A percentile compares a stretch with the other conserved stretches of the same genome.
phyloP scores from a whole-genome alignment of 2,329 filamentous ascomycete genomes.

The Stylonectria norvegica region DNA sequence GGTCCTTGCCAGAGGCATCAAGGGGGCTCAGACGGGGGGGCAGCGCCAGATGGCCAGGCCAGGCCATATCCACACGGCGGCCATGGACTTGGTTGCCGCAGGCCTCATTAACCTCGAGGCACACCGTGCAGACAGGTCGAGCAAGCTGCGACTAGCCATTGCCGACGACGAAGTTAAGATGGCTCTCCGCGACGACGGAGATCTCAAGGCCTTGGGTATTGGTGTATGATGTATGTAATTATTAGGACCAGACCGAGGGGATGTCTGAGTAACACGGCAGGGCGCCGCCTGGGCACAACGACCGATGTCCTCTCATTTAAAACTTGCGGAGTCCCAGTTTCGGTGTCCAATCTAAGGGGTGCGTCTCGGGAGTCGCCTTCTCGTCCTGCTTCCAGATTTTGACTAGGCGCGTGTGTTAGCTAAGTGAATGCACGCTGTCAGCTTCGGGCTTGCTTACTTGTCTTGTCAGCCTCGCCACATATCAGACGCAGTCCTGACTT shows the following conservation, averaged over 20 bases:
- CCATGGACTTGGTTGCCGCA: constrained; percentile 79
- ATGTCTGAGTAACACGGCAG: constrained; percentile 3
- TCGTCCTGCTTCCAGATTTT: constrained; percentile 98
- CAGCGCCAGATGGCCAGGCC: constrained; percentile 33
- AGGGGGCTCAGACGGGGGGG: constrained; percentile 24
- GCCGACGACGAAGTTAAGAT: constrained; percentile 87
- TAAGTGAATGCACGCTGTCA: neutral
- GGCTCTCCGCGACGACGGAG: constrained; percentile 82
- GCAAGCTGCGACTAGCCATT: constrained; percentile 80
- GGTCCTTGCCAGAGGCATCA: constrained; percentile 31
- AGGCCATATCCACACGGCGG: constrained; percentile 61
- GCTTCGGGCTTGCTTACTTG: constrained; percentile 56
- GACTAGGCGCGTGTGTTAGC: constrained; percentile 46
- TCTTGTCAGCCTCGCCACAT: constrained; percentile 95
- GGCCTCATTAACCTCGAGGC: constrained; percentile 84
- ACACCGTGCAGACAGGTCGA: constrained; percentile 76
- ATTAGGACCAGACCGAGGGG: constrained; percentile 12
- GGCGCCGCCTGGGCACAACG: neutral
- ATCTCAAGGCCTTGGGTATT: constrained; percentile 77
- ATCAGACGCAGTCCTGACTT: constrained; percentile 84
- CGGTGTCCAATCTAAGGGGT: constrained; percentile 91
- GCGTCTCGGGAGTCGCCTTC: constrained; percentile 81
- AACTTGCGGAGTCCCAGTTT: constrained; percentile 74
- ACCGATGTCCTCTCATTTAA: constrained; percentile 35
- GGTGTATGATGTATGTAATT: constrained; percentile 33